Percentiles rank a stretch among this genome's conserved stretches.
These are phyloP conservation scores for Colletotrichum magnum DNA, from an alignment of 2,329 filamentous ascomycete genomes.

Conservation along the genomic window DNA sequence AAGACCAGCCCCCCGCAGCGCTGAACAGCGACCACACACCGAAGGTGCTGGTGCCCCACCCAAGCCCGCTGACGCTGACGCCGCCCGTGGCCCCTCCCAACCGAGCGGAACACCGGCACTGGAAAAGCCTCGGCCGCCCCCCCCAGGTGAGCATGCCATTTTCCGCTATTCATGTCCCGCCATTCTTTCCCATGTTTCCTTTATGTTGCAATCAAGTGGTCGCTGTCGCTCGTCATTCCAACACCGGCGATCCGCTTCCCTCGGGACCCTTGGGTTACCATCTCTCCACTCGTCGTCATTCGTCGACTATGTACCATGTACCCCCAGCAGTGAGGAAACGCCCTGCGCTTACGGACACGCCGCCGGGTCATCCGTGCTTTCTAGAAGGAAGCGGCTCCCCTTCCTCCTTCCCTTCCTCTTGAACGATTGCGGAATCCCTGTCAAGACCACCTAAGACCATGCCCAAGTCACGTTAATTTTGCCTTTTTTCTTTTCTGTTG, in stretches of 20 bases:
- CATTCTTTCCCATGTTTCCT: constrained; percentile 17
- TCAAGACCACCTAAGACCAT: background rate
- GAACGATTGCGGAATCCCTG: too few species aligned
- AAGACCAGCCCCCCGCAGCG: background rate
- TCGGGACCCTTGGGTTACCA: constrained; percentile 6
- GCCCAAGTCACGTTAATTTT: constrained; percentile 11
- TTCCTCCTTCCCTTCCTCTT: too few species aligned
- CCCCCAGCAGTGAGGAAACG: constrained; percentile 23
- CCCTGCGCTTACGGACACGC: constrained; percentile 11
- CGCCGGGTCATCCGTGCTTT: constrained; percentile 30
- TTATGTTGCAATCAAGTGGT: constrained; percentile 3
- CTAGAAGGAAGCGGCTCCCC: constrained; percentile 13
- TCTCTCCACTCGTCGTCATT: constrained; percentile 4
- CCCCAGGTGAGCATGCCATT: constrained; percentile 37
- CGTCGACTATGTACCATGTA: background rate
- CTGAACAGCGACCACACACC: too few species aligned
- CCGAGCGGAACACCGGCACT: constrained; percentile 35
- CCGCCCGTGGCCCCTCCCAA: constrained; percentile 4
- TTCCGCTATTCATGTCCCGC: background rate
- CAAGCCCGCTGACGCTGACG: constrained; percentile 30
- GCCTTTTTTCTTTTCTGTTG: constrained; percentile 31
- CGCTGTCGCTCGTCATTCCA: constrained; percentile 15
- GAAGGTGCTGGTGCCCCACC: constrained; percentile 6
- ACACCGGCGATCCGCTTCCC: background rate
- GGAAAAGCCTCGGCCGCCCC: constrained; percentile 23